Percentiles rank a stretch among this genome's conserved stretches.
Evolutionary conservation across 176 grass and related monocot genomes (phyloP).

Genomic region (Stipa capillata): DNA sequence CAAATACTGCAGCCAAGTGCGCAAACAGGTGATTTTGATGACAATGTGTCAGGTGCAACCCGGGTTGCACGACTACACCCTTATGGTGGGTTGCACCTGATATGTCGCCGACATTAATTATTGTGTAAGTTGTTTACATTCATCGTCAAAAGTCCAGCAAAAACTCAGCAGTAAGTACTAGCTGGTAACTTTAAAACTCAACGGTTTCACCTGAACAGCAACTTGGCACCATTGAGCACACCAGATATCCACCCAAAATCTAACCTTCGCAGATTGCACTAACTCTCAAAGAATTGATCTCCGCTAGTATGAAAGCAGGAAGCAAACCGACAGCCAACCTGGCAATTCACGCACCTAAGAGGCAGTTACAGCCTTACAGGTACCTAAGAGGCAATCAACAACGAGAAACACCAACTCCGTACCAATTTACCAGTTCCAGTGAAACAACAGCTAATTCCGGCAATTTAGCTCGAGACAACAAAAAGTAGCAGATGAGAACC

Average conservation of each 20-base stretch:
- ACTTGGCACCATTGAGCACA: not conserved
- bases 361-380: not conserved
- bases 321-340: not conserved
- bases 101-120: not conserved
- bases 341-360: not conserved
- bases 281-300: not conserved
- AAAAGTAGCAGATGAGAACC: not conserved
- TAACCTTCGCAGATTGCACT: not conserved
- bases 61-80: too few species aligned
- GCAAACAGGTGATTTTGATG: not conserved
- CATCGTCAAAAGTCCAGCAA: not conserved
- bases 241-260: not conserved
- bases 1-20: not conserved
- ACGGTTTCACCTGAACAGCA: not conserved
- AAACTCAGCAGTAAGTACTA: not conserved
- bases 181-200: not conserved
- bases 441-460: not conserved
- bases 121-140: not conserved
- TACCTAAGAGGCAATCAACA: not conserved
- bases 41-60: not conserved
- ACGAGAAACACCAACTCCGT: not conserved
- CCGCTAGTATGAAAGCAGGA: not conserved
- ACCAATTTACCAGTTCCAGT: not conserved
- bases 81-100: not conserved
- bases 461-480: not conserved